These are phyloP conservation scores for Quercus bicolor DNA, from an alignment of 306 rosid genomes.

Conservation along the genomic window DNA sequence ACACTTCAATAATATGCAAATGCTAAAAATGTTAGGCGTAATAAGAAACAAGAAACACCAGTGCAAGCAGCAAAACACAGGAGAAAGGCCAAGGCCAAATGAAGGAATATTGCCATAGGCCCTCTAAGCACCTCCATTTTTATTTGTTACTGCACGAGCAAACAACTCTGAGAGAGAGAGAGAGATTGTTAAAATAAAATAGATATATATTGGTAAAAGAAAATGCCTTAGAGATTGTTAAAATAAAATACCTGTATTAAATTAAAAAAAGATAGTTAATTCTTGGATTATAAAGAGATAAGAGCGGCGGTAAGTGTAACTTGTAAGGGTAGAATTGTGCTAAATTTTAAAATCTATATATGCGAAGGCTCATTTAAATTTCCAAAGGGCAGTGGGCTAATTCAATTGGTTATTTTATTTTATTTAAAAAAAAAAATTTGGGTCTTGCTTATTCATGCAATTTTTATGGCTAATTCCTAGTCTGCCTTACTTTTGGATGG, in stretches of 20 bases:
- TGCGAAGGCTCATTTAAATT: too few relatives aligned
- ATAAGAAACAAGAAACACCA: not conserved
- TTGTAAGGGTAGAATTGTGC: not conserved
- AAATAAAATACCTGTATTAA: not conserved
- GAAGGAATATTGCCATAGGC: not conserved
- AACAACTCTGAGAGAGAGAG: not conserved
- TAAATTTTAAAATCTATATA: too few relatives aligned
- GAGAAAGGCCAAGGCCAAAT: not conserved
- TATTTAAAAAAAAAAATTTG: too few relatives aligned
- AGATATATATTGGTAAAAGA: not conserved
- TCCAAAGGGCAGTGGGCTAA: too few relatives aligned
- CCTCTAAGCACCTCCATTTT: not conserved
- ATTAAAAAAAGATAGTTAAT: not conserved
- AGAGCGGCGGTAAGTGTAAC: not conserved
- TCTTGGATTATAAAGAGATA: not conserved
- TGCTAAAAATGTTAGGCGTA: not conserved
- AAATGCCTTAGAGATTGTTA: not conserved
- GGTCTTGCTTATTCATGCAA: too few relatives aligned
- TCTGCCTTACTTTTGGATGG: not conserved
- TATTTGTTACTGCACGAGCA: not conserved
- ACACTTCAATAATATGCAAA: too few relatives aligned
- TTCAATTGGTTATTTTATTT: too few relatives aligned
- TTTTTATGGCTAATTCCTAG: too few relatives aligned
- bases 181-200: not conserved
- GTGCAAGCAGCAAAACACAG: slow-evolving; percentile 3